These are phyloP conservation scores for Hylodesmum podocarpum DNA, from an alignment of 306 rosid species.

Conservation along the genomic window DNA sequence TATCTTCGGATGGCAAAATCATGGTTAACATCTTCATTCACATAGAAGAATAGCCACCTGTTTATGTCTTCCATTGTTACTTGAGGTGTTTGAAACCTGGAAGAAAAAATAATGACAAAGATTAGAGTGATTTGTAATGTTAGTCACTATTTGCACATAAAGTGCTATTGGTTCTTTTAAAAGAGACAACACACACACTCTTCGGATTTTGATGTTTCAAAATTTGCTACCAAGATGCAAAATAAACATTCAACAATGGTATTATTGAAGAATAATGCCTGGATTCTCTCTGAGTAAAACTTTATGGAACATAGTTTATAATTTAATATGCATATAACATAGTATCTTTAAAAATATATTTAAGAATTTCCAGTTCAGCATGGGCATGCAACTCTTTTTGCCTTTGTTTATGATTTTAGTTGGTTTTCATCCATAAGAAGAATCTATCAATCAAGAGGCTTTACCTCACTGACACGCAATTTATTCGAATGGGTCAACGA, in stretches of 20 bases:
- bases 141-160: background rate
- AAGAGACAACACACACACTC: background rate
- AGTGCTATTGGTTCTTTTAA: background rate
- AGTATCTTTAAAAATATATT: background rate
- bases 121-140: conserved; percentile 1
- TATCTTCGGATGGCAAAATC: conserved; percentile 69
- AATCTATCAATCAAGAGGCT: background rate
- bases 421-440: conserved; percentile 12
- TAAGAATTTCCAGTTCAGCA: conserved; percentile 15
- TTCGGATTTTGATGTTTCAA: background rate
- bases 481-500: background rate
- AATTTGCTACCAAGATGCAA: background rate
- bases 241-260: conserved; percentile 5
- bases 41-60: conserved; percentile 44
- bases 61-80: conserved; percentile 49
- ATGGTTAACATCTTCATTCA: conserved; percentile 44
- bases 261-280: conserved; percentile 31
- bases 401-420: background rate
- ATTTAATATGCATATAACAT: conserved; percentile 13
- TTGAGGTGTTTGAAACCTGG: conserved; percentile 7
- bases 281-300: conserved; percentile 3
- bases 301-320: background rate
- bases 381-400: background rate
- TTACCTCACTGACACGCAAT: background rate
- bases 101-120: background rate